A percentile compares a stretch with the other conserved stretches of the same genome.
phyloP scores from a whole-genome alignment of 768 basidiomycete genomes.

The Mycena venus region DNA sequence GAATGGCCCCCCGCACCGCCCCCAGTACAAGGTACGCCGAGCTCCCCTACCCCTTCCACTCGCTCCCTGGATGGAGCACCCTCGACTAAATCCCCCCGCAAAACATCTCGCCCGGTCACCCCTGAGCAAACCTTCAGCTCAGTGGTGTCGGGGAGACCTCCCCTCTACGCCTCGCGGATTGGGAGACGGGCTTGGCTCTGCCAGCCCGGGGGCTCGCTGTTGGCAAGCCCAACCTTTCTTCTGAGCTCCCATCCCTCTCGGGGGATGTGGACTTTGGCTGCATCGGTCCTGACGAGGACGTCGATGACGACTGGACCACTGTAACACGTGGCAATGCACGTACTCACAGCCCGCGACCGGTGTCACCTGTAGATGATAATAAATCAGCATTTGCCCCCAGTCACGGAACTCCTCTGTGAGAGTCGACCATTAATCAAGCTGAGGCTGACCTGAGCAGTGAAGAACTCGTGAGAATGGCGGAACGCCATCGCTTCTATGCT shows the following conservation, averaged over 20 bases:
- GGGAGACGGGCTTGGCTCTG: background rate
- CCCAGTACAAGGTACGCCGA: background rate
- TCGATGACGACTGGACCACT: background rate
- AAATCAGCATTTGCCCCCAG: background rate
- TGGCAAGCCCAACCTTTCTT: background rate
- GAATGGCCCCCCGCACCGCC: constrained; percentile 6
- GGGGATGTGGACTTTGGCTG: background rate
- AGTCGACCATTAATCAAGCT: background rate
- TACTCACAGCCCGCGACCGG: background rate
- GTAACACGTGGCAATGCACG: background rate
- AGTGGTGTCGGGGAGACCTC: constrained; percentile 2
- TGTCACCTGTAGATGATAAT: background rate
- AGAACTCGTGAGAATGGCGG: background rate
- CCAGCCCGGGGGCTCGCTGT: background rate
- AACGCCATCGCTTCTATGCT: background rate
- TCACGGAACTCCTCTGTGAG: background rate
- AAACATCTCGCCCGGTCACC: background rate
- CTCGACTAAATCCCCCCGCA: background rate
- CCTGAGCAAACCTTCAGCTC: background rate
- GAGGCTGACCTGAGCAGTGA: background rate
- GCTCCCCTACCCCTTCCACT: constrained; percentile 7
- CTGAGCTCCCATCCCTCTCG: background rate
- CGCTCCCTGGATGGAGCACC: constrained; percentile 1
- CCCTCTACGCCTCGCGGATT: background rate
- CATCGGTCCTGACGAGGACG: background rate